Conservation (phyloP, 164 flowering plant species). For the Taxillus chinensis region DNA sequence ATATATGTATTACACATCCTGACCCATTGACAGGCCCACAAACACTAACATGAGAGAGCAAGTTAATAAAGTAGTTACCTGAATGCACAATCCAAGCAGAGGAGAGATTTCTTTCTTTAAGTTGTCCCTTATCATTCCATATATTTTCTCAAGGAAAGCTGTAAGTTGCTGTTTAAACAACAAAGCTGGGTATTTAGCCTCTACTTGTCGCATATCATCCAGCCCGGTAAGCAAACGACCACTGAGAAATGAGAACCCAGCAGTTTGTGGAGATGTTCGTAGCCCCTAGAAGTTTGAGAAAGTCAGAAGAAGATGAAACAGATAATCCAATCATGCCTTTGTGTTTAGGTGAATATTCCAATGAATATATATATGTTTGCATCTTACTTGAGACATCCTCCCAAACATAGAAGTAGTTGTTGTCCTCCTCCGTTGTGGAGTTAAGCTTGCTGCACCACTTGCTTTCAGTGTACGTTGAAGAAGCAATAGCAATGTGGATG, state of each 20-base stretch:
- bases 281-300: conserved; percentile 42
- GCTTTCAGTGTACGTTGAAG: conserved; percentile 98
- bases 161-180: conserved; percentile 97
- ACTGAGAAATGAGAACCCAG: conserved; percentile 73
- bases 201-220: conserved; percentile 85
- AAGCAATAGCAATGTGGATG: conserved; percentile 77
- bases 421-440: conserved; percentile 87
- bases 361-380: neutral
- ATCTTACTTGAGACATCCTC: conserved; percentile 84
- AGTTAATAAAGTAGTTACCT: conserved; percentile 37
- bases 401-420: conserved; percentile 89
- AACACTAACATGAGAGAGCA: neutral
- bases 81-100: conserved; percentile 87
- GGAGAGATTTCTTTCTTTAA: conserved; percentile 97
- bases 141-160: conserved; percentile 95
- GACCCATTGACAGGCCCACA: too few relatives aligned
- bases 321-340: neutral
- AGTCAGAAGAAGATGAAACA: neutral
- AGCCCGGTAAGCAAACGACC: conserved; percentile 62
- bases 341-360: neutral
- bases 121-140: conserved; percentile 97
- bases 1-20: too few relatives aligned
- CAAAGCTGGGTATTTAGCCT: conserved; percentile 97
- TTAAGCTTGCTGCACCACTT: conserved; percentile 81
- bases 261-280: conserved; percentile 85